Base-by-base conservation (phyloP, 208 protist species). In the Trichomonas tenax region DNA sequence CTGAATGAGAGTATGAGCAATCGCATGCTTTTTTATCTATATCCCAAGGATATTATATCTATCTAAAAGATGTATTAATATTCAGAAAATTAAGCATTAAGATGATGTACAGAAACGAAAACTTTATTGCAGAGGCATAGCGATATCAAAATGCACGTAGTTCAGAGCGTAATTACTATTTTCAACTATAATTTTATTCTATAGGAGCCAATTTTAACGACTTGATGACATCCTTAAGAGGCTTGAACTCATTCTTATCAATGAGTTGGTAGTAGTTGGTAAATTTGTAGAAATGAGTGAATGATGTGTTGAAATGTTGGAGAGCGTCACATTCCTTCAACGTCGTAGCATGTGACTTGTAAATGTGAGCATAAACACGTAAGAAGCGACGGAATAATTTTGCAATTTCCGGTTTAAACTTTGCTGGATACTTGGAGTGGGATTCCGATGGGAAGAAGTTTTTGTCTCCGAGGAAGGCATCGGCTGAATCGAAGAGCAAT, bases 291-390 rank as follows among this genome's bases (percentile, higher is more conserved):
- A 95, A 95, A 72, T 95, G 89, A 36, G 23, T 95, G 34, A 95
- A 95, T 44, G 86, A 96, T 6, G 99, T 99, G 97, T 99, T 99
- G 38, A 99, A 95, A 97, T 99, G 99, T 23, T 98, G 98, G 97
- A 99, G 98, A 96, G 99, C 98, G 96, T 98, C 98, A 41, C 99
- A 97, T 51, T 97, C 97, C 0, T 98, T 97, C 48, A 99, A 98
- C 96, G 98, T 98, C 26, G 97, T 96, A 96, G 99, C 99, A 97
- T 99, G 99, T 31, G 97, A 98, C 97, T 99, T 98, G 97, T 99
- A 99, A 82, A 99, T 99, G 96, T 99, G 99, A 26, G 98, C 99
- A 97, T 99, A 99, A 0, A 99, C 98, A 46, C 99, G 97, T 97
- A 99, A 99, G 23, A 99, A 97, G 41, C 99, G 97, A 84, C 99